These are phyloP conservation scores for Populus tremula DNA, from an alignment of 345 rosid genomes.

Conservation along the genomic window DNA sequence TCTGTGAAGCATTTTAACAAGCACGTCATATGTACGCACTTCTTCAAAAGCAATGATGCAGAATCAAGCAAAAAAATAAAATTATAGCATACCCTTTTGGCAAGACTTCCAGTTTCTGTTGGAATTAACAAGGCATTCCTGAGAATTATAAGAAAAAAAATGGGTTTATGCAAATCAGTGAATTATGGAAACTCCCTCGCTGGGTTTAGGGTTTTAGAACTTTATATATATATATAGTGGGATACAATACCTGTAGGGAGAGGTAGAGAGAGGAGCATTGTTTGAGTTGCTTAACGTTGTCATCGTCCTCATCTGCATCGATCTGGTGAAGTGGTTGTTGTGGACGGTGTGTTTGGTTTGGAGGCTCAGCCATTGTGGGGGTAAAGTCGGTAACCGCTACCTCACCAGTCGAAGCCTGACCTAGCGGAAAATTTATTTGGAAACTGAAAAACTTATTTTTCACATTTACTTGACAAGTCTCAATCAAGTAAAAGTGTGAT, in stretches of 20 bases:
- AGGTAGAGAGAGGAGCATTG: constrained; percentile 78
- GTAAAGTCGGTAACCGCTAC: neutral
- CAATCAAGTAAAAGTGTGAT: too few species aligned
- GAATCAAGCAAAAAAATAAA: neutral
- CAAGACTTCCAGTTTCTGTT: constrained; percentile 85
- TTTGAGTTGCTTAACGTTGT: constrained; percentile 79
- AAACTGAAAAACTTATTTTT: too few species aligned
- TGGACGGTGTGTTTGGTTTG: neutral
- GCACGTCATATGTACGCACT: neutral
- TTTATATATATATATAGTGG: too few species aligned
- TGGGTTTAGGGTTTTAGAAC: constrained; percentile 21
- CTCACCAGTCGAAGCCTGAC: too few species aligned
- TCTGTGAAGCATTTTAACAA: constrained; percentile 34
- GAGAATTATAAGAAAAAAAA: constrained; percentile 1
- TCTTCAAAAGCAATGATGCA: neutral
- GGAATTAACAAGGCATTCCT: constrained; percentile 75
- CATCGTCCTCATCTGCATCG: constrained; percentile 81
- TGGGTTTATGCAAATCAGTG: neutral
- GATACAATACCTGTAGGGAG: constrained; percentile 53
- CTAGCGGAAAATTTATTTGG: too few species aligned
- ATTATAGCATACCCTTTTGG: constrained; percentile 52
- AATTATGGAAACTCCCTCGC: neutral
- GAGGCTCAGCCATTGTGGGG: neutral
- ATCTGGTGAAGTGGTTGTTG: constrained; percentile 43
- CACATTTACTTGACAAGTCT: too few species aligned